Evolutionary conservation across 2,329 filamentous ascomycete genomes (phyloP).

Genomic region (Colletotrichum tamarilloi): DNA sequence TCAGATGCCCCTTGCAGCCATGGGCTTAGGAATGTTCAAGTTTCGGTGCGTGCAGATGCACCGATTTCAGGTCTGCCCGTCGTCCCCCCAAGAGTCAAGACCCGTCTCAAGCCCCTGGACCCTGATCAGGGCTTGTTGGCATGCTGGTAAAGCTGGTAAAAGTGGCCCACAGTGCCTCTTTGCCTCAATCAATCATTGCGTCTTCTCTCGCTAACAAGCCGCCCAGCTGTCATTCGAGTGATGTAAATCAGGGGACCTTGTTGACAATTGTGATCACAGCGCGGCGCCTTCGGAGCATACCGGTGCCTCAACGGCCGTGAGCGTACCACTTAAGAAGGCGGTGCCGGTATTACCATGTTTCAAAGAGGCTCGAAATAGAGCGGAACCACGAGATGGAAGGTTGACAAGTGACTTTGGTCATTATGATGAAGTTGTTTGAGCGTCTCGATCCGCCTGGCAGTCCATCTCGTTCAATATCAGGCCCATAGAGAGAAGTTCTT

Average conservation of each 20-base stretch:
- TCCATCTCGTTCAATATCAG: neutral
- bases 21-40: conserved; percentile 12
- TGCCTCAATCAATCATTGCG: conserved; percentile 7
- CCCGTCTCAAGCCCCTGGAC: conserved; percentile 23
- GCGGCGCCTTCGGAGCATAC: neutral
- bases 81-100: conserved; percentile 11
- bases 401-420: neutral
- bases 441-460: conserved; percentile 14
- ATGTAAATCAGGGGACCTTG: neutral
- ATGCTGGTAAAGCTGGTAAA: neutral
- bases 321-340: neutral
- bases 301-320: conserved; percentile 21
- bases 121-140: neutral
- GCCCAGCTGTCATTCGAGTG: neutral
- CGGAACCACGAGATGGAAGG: conserved; percentile 1
- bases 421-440: neutral
- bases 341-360: conserved; percentile 28
- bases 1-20: conserved; percentile 25
- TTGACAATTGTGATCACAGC: neutral
- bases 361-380: conserved; percentile 14
- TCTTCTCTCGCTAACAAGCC: neutral
- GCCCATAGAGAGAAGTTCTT: neutral
- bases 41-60: conserved; percentile 21
- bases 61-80: conserved; percentile 8
- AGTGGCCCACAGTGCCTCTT: neutral